Conservation (phyloP, 2,329 filamentous ascomycete genomes). For the Diplodia corticola region DNA sequence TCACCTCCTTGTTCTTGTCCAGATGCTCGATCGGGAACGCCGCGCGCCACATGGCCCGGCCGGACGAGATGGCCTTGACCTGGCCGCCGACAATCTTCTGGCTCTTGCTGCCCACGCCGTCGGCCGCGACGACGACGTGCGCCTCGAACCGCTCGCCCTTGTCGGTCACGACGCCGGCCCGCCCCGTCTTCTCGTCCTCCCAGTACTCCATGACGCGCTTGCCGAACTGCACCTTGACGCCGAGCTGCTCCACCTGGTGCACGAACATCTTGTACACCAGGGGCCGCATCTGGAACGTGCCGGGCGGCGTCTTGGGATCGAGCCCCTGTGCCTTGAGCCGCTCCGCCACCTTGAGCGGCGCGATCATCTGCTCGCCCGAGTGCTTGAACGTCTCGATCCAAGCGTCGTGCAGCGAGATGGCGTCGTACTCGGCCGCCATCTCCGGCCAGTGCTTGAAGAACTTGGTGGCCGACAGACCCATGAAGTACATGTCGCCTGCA, state of each 20-base stretch:
- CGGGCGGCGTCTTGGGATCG: conserved; percentile 52
- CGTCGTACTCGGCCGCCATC: conserved; percentile 52
- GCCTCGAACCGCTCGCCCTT: conserved; percentile 46
- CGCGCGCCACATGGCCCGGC: conserved; percentile 44
- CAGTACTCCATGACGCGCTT: conserved; percentile 47
- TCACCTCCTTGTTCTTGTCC: conserved; percentile 48
- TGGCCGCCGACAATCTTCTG: conserved; percentile 48
- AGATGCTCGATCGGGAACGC: conserved; percentile 46
- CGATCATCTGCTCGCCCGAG: conserved; percentile 51
- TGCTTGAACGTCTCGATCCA: conserved; percentile 60
- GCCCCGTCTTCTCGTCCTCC: conserved; percentile 43
- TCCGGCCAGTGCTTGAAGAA: conserved; percentile 60
- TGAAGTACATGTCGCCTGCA: conserved; percentile 61
- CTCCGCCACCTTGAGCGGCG: conserved; percentile 52
- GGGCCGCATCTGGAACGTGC: conserved; percentile 58
- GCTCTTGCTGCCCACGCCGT: conserved; percentile 48
- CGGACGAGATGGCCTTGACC: conserved; percentile 43
- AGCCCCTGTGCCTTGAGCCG: conserved; percentile 49
- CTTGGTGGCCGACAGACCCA: conserved; percentile 57
- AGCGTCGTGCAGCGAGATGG: conserved; percentile 55
- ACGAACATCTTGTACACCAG: conserved; percentile 59
- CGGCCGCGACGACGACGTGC: conserved; percentile 43
- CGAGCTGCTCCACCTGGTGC: conserved; percentile 48
- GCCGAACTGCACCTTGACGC: conserved; percentile 46
- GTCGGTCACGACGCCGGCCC: conserved; percentile 39